phyloP scores from a whole-genome alignment of 768 basidiomycete genomes.

The Dacryopinax spathularia region DNA sequence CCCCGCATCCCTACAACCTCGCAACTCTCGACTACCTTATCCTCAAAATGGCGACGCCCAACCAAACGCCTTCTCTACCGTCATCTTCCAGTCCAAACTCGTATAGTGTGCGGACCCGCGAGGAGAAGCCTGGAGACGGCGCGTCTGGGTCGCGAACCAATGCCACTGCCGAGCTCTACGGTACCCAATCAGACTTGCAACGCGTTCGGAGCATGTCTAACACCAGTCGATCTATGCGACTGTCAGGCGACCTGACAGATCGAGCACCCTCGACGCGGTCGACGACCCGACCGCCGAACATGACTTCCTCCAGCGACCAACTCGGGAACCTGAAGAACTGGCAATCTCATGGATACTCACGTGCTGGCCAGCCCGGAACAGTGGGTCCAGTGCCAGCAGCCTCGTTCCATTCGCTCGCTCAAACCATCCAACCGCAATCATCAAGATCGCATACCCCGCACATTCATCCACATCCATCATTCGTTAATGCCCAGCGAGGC shows the following conservation, averaged over 20 bases:
- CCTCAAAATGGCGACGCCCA: not conserved
- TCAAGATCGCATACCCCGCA: conserved; percentile 1
- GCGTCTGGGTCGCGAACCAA: not conserved
- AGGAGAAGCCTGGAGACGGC: not conserved
- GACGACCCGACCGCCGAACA: not conserved
- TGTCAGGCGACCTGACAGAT: not conserved
- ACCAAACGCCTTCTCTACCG: not conserved
- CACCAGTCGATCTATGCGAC: not conserved
- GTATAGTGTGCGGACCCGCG: not conserved
- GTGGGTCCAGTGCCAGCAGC: not conserved
- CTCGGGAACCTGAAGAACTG: not conserved
- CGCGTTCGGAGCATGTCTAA: not conserved
- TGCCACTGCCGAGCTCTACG: not conserved
- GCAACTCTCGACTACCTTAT: not conserved
- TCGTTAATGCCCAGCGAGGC: not conserved
- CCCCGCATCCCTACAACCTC: too few species aligned
- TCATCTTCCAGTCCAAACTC: not conserved
- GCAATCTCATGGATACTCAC: not conserved
- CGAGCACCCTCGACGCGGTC: not conserved
- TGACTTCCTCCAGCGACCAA: not conserved
- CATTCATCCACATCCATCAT: not conserved
- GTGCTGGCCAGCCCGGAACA: not conserved
- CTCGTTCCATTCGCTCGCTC: not conserved
- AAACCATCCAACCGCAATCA: not conserved
- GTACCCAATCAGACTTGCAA: not conserved